Evolutionary conservation across 2,329 filamentous ascomycete species (phyloP).

Genomic region (Helicocarpus griseus): DNA sequence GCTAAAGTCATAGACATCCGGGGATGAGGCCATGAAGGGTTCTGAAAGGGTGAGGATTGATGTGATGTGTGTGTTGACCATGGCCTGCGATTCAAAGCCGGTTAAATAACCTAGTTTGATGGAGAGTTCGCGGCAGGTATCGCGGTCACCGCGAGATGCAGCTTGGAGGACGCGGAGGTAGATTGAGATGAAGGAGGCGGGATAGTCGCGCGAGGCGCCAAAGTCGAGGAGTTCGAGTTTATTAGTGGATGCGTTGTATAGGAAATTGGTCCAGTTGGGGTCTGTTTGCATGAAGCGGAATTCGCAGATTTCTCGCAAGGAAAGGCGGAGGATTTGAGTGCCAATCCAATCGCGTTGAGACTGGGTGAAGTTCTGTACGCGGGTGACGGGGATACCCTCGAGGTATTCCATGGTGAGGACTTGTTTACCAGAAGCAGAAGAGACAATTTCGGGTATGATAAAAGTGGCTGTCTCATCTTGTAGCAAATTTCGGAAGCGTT

Average conservation of each 20-base stretch:
- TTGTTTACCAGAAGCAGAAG: constrained; percentile 70
- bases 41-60: constrained; percentile 86
- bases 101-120: constrained; percentile 82
- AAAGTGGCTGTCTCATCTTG: constrained; percentile 65
- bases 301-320: constrained; percentile 83
- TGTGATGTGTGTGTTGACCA: constrained; percentile 84
- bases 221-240: constrained; percentile 91
- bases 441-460: constrained; percentile 65
- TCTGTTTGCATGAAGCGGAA: constrained; percentile 99
- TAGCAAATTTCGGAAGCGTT: constrained; percentile 68
- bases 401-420: constrained; percentile 92
- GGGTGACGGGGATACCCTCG: constrained; percentile 76
- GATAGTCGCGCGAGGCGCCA: constrained; percentile 81
- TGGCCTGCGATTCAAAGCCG: constrained; percentile 71
- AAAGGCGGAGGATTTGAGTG: constrained; percentile 83
- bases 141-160: constrained; percentile 60
- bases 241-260: constrained; percentile 65
- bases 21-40: constrained; percentile 68
- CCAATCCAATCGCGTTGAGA: constrained; percentile 91
- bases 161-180: constrained; percentile 76
- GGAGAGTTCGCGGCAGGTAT: constrained; percentile 56
- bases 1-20: constrained; percentile 80
- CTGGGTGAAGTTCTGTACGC: constrained; percentile 64
- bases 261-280: constrained; percentile 98
- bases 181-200: constrained; percentile 63